Conservation (phyloP, 306 rosid species). For the Albizia julibrissin region DNA sequence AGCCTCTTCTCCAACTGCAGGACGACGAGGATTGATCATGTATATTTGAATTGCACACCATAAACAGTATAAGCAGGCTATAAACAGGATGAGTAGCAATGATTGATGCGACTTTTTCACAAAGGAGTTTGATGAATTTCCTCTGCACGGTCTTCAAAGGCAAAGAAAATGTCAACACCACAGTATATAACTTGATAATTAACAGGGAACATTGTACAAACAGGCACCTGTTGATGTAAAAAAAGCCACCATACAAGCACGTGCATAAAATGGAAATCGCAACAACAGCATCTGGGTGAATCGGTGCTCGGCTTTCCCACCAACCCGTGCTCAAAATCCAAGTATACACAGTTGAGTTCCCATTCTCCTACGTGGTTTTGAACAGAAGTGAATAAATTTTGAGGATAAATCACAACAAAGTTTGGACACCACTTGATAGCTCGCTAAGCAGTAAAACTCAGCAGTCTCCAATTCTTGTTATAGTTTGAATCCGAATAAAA, state of each 20-base stretch:
- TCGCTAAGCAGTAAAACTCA: constrained; percentile 6
- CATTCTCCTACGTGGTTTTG: constrained; percentile 69
- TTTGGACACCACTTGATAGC: not conserved
- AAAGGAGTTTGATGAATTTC: constrained; percentile 45
- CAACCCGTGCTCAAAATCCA: constrained; percentile 97
- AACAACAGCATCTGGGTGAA: constrained; percentile 80
- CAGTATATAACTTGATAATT: constrained; percentile 22
- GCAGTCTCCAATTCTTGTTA: not conserved
- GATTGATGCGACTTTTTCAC: constrained; percentile 35
- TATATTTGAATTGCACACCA: constrained; percentile 84
- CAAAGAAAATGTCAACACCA: constrained; percentile 27
- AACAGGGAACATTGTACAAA: constrained; percentile 6
- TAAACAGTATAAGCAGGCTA: constrained; percentile 54
- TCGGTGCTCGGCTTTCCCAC: constrained; percentile 83
- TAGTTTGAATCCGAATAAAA: constrained; percentile 15
- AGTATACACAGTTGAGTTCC: constrained; percentile 68
- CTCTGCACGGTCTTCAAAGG: constrained; percentile 49
- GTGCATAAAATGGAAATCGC: constrained; percentile 57
- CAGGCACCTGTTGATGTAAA: constrained; percentile 74
- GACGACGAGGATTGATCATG: constrained; percentile 63
- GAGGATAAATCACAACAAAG: not conserved
- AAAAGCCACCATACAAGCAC: constrained; percentile 66
- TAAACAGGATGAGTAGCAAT: constrained; percentile 43
- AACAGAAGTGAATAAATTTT: constrained; percentile 1
- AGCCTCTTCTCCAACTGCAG: constrained; percentile 90